Percentiles rank a stretch among this genome's conserved stretches.
Conservation (phyloP, 768 basidiomycete genomes). For the Myochromella boudieri region DNA sequence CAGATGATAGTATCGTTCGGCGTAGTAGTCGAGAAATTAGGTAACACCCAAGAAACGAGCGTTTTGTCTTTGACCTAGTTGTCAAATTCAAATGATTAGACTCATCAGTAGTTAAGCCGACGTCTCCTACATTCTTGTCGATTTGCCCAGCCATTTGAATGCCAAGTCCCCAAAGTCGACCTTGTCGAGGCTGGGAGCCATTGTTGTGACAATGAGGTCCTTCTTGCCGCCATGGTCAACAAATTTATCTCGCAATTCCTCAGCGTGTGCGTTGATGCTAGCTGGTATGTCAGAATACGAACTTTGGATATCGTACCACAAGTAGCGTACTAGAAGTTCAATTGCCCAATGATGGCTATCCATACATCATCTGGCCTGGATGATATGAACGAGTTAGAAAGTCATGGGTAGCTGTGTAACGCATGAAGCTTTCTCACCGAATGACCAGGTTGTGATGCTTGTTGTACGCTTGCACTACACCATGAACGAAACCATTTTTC, state of each 20-base stretch:
- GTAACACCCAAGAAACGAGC: too few relatives aligned
- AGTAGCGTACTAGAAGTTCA: slow-evolving; percentile 31
- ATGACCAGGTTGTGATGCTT: slow-evolving; percentile 37
- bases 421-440: slow-evolving; percentile 24
- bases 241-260: too few relatives aligned
- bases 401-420: neutral
- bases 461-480: slow-evolving; percentile 32
- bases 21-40: slow-evolving; percentile 49
- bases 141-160: slow-evolving; percentile 24
- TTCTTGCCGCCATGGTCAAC: too few relatives aligned
- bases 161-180: too few relatives aligned
- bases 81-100: neutral
- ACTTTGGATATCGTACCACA: neutral
- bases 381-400: neutral
- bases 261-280: slow-evolving; percentile 34
- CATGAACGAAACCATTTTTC: slow-evolving; percentile 33
- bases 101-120: neutral
- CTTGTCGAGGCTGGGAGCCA: too few relatives aligned
- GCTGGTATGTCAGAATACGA: neutral
- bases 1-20: slow-evolving; percentile 33
- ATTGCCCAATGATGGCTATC: slow-evolving; percentile 39
- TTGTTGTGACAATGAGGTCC: too few relatives aligned
- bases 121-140: slow-evolving; percentile 25
- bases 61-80: slow-evolving; percentile 17
- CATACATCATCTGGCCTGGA: slow-evolving; percentile 48